Conservation (phyloP, 2,329 filamentous ascomycete genomes). For the Fusarium sp. region DNA sequence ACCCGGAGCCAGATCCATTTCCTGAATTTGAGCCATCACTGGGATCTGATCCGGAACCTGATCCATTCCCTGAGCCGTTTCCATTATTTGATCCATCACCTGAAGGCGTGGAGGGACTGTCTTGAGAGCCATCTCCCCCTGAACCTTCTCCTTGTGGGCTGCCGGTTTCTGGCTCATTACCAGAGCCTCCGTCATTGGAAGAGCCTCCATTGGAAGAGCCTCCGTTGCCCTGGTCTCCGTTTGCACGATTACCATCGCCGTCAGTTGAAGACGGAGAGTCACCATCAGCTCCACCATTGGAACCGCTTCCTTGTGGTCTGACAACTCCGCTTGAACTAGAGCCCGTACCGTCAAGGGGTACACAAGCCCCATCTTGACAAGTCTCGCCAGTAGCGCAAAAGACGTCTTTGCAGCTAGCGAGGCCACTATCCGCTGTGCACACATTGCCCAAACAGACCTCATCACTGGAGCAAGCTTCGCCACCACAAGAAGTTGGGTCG, state of each 20-base stretch:
- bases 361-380: slow-evolving; percentile 26
- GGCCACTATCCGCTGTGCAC: slow-evolving; percentile 15
- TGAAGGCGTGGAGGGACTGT: background rate
- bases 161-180: background rate
- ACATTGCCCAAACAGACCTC: slow-evolving; percentile 34
- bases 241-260: background rate
- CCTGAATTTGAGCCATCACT: background rate
- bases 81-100: background rate
- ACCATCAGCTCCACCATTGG: background rate
- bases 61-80: background rate
- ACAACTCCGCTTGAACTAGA: background rate
- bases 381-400: slow-evolving; percentile 19
- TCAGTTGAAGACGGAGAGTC: background rate
- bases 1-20: background rate
- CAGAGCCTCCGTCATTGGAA: background rate
- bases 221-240: background rate
- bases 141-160: slow-evolving; percentile 16
- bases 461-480: slow-evolving; percentile 1
- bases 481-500: slow-evolving; percentile 20
- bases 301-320: background rate
- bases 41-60: too few relatives aligned
- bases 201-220: background rate
- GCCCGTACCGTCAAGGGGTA: background rate
- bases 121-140: background rate
- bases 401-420: slow-evolving; percentile 11